A percentile compares a stretch with the other conserved stretches of the same genome.
phyloP scores from a whole-genome alignment of 169 alveolate species.

The Theileria orientalis region DNA sequence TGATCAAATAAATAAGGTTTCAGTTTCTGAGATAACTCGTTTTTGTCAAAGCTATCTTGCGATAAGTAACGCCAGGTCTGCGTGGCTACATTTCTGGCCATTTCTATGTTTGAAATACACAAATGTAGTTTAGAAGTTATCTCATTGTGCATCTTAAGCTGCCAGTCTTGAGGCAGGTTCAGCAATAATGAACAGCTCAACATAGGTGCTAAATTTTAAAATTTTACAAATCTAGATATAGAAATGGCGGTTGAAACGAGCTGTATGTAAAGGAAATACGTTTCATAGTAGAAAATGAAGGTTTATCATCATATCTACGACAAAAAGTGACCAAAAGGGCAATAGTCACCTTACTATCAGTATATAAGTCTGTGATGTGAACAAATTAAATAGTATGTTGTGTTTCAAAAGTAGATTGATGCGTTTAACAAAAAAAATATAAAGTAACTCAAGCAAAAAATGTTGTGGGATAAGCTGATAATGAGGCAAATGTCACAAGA shows the following conservation, averaged over 20 bases:
- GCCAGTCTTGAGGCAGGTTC: constrained; percentile 61
- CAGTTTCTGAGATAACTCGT: constrained; percentile 27
- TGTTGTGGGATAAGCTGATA: too few species aligned
- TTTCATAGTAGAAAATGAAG: neutral
- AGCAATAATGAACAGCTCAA: constrained; percentile 28
- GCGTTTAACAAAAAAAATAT: too few species aligned
- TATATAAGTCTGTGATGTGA: too few species aligned
- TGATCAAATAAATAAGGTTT: constrained; percentile 29
- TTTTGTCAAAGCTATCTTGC: constrained; percentile 7
- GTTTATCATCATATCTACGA: too few species aligned
- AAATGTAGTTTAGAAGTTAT: constrained; percentile 27
- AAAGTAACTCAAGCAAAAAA: too few species aligned
- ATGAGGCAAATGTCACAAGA: too few species aligned
- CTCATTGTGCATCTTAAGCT: constrained; percentile 53
- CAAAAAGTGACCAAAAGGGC: too few species aligned
- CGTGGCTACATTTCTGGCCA: constrained; percentile 23
- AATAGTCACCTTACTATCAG: too few species aligned
- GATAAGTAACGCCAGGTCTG: constrained; percentile 50
- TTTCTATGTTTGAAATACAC: constrained; percentile 36
- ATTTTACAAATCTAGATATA: neutral
- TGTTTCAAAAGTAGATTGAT: too few species aligned
- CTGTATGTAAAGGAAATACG: neutral
- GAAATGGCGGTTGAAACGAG: neutral
- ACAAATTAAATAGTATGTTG: too few species aligned
- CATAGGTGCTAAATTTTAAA: constrained; percentile 5